These are phyloP conservation scores for Tolypocladium sp. DNA, from an alignment of 2,329 filamentous ascomycete genomes.

Conservation along the genomic window DNA sequence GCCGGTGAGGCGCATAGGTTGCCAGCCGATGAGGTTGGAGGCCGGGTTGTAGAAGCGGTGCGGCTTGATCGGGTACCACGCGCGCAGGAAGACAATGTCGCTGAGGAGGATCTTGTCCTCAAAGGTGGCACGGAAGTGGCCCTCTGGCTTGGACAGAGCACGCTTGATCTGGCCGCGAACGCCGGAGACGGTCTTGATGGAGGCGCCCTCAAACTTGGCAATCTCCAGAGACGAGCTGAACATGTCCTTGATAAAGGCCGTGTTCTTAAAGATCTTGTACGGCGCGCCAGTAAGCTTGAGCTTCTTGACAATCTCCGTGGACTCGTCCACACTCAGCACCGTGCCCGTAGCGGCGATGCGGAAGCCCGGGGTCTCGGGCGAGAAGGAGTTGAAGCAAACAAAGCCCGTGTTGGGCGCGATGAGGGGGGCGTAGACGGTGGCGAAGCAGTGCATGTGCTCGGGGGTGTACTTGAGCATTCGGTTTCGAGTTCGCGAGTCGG, in stretches of 20 bases:
- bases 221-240: conserved; percentile 89
- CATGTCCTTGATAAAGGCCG: conserved; percentile 98
- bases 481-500: conserved; percentile 85
- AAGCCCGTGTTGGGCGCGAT: conserved; percentile 95
- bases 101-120: conserved; percentile 97
- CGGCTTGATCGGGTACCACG: conserved; percentile 94
- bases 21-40: conserved; percentile 88
- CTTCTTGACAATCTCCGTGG: conserved; percentile 97
- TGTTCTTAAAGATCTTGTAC: conserved; percentile 99
- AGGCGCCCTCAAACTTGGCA: conserved; percentile 94
- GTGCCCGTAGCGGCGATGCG: conserved; percentile 90
- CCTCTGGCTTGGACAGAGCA: conserved; percentile 85
- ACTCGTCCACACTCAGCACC: conserved; percentile 88
- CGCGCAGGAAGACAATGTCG: conserved; percentile 91
- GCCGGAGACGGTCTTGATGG: conserved; percentile 92
- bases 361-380: conserved; percentile 78
- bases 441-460: conserved; percentile 99
- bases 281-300: conserved; percentile 89
- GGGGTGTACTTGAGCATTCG: conserved; percentile 98
- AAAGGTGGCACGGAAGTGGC: conserved; percentile 92
- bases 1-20: conserved; percentile 87
- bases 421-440: conserved; percentile 87
- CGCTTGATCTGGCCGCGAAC: conserved; percentile 96
- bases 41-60: conserved; percentile 96
- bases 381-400: conserved; percentile 85